Evolutionary conservation across 306 rosid species (phyloP).

Genomic region (Aeschynomene evenia): DNA sequence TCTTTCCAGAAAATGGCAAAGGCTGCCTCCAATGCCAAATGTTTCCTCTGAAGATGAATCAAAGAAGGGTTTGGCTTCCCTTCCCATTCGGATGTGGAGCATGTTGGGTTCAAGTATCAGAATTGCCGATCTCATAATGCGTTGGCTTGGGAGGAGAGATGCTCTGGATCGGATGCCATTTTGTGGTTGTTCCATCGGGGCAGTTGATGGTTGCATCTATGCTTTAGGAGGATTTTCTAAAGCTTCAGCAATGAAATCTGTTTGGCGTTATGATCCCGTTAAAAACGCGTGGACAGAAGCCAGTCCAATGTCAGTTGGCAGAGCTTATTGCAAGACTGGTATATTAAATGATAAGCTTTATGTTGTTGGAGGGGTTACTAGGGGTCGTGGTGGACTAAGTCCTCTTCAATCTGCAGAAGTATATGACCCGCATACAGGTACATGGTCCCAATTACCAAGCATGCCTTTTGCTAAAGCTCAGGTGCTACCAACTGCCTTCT

Average conservation of each 20-base stretch:
- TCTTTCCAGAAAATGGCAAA: conserved; percentile 38
- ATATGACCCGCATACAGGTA: conserved; percentile 31
- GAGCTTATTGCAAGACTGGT: conserved; percentile 48
- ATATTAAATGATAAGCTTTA: conserved; percentile 37
- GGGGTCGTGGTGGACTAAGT: conserved; percentile 40
- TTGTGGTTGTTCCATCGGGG: conserved; percentile 42
- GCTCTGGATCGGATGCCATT: conserved; percentile 37
- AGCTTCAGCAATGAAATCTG: conserved; percentile 43
- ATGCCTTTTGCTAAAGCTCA: conserved; percentile 45
- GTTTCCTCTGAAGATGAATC: conserved; percentile 36
- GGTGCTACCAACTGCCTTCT: conserved; percentile 40
- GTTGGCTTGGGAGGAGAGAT: conserved; percentile 44
- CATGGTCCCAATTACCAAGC: conserved; percentile 45
- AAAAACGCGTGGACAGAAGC: conserved; percentile 37
- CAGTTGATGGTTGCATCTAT: conserved; percentile 38
- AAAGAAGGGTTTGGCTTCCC: conserved; percentile 32
- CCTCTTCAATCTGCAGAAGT: conserved; percentile 51
- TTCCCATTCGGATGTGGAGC: conserved; percentile 36
- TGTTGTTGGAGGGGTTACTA: conserved; percentile 45
- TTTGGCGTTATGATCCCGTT: conserved; percentile 38
- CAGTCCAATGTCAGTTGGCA: conserved; percentile 38
- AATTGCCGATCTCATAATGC: conserved; percentile 36
- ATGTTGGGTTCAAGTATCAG: conserved; percentile 35
- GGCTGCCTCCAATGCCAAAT: conserved; percentile 39
- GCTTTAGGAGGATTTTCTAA: conserved; percentile 42